Evolutionary conservation across 306 rosid genomes (phyloP), one percentile per base, ranked within the genome.

Genomic region (Lathyrus oleraceus): DNA sequence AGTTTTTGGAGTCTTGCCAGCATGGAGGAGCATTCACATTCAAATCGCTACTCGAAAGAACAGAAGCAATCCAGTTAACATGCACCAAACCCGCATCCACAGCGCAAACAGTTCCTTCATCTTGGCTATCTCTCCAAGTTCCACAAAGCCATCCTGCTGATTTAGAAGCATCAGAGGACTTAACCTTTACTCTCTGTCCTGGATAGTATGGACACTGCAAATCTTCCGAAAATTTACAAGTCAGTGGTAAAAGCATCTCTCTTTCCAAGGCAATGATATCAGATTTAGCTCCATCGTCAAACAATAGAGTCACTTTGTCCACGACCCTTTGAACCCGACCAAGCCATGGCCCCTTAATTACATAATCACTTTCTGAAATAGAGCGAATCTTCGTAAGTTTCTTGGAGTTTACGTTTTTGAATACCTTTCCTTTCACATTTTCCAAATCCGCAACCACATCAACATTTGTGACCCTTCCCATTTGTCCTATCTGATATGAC

Each of bases 131-230:
- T 63, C 87, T 91, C 99, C 96, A 83, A 74, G 78, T 79, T 30
- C 95, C 87, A 67, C 97, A 89, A 23, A 95, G 72, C 97, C 96
- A 89, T 74, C 85, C 64, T 63, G 83, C 82, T 63, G 95, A 70
- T 68, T 83, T 95, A 58, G 96, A 83, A 79, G 64, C 80, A 53
- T 68, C 47, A 21, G 87, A 81, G 65, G 78, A 83, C 71, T 77
- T 77, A 67, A 87, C 82, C 81, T 78, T 71, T 45, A 95, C 95
- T 83, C 95, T 91, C 80, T 86, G 99, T 61, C 97, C 99, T 6
- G 95, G 96, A 80, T 89, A 95, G 71, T 89, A 95, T 51, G 97
- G 92, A 76, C 69, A 91, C 85, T 85, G 96, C 5, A 84, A 79
- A 72, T 95, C 97, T 75, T 91, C 96, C 17, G 82, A 73, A 53